phyloP scores from a whole-genome alignment of 2,329 filamentous ascomycete species.

The Nemania diffusa region DNA sequence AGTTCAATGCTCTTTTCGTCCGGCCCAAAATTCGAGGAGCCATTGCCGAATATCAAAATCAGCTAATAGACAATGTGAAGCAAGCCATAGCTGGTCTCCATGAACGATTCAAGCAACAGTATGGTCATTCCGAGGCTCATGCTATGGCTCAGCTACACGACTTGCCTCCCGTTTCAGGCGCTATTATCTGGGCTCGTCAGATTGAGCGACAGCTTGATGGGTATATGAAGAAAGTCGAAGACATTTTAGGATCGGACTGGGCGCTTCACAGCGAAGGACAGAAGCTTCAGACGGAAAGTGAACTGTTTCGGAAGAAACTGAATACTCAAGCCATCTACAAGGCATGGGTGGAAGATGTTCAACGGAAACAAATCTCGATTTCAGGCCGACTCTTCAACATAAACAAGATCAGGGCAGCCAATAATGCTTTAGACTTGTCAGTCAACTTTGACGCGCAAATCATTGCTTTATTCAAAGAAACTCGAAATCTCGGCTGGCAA shows the following conservation, averaged over 20 bases:
- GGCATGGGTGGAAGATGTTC: slow-evolving; percentile 92
- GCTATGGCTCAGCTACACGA: slow-evolving; percentile 98
- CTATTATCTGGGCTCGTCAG: slow-evolving; percentile 97
- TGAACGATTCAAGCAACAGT: slow-evolving; percentile 98
- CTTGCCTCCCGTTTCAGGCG: slow-evolving; percentile 92
- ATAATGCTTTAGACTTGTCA: slow-evolving; percentile 85
- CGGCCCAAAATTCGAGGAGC: slow-evolving; percentile 98
- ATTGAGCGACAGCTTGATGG: slow-evolving; percentile 95
- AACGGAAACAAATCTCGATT: slow-evolving; percentile 88
- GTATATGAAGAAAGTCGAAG: slow-evolving; percentile 99
- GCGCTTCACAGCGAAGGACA: slow-evolving; percentile 93
- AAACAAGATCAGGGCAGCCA: slow-evolving; percentile 85
- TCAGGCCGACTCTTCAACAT: slow-evolving; percentile 93
- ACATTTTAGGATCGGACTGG: slow-evolving; percentile 95
- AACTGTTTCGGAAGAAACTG: slow-evolving; percentile 94
- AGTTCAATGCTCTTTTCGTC: slow-evolving; percentile 99
- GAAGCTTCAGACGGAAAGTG: slow-evolving; percentile 90
- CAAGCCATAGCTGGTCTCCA: slow-evolving; percentile 93
- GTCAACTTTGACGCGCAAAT: slow-evolving; percentile 99
- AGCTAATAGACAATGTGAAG: slow-evolving; percentile 98
- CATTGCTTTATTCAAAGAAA: slow-evolving; percentile 98
- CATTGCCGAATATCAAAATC: slow-evolving; percentile 97
- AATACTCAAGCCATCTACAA: slow-evolving; percentile 95
- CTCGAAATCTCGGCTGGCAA: slow-evolving; percentile 93
- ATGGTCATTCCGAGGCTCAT: slow-evolving; percentile 96